These are phyloP conservation scores for Vigna nakashimae DNA, from an alignment of 306 rosid species.

Conservation along the genomic window DNA sequence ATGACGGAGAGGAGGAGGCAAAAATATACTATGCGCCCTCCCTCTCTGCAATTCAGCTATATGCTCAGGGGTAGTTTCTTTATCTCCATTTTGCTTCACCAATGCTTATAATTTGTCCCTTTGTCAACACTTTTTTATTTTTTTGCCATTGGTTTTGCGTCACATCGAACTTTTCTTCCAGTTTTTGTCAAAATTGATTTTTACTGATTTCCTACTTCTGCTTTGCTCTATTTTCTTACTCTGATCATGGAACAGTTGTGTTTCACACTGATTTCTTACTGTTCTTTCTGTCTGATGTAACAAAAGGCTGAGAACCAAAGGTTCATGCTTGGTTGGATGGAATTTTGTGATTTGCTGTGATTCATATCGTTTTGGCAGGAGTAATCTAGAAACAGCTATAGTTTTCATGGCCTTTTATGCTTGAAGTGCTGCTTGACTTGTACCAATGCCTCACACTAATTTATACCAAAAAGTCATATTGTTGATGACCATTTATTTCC, in stretches of 20 bases:
- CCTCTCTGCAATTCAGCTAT: slow-evolving; percentile 65
- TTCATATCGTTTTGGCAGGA: neutral
- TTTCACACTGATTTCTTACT: neutral
- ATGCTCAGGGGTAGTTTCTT: slow-evolving; percentile 46
- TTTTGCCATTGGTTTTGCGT: neutral
- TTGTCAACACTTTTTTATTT: neutral
- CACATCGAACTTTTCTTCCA: neutral
- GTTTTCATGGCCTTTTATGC: neutral
- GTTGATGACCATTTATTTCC: neutral
- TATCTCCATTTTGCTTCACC: neutral
- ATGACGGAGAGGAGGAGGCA: slow-evolving; percentile 43
- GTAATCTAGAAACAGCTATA: neutral
- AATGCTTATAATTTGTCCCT: neutral
- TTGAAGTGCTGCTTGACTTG: neutral
- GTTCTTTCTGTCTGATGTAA: neutral
- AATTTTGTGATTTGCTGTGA: neutral
- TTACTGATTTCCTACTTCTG: neutral
- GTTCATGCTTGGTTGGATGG: neutral
- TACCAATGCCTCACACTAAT: neutral
- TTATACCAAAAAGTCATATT: neutral
- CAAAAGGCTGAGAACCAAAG: neutral
- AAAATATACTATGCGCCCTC: slow-evolving; percentile 64
- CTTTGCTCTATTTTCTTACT: neutral
- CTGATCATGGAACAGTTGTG: neutral
- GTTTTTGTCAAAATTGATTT: neutral